Evolutionary conservation across 768 basidiomycete genomes (phyloP).

Genomic region (Daedaleopsis sinensis): DNA sequence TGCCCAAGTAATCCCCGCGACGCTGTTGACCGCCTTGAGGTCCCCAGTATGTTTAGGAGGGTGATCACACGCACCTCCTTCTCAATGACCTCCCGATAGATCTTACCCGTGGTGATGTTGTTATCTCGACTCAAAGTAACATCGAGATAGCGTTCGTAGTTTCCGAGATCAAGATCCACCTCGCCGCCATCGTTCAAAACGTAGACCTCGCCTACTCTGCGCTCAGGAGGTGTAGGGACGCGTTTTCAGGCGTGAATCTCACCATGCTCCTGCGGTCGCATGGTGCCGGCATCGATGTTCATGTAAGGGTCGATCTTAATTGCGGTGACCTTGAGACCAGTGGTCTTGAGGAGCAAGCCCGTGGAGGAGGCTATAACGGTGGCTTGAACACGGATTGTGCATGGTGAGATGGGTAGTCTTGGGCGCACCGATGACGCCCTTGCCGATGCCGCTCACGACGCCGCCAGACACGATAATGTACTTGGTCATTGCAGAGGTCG

Average conservation of each 20-base stretch:
- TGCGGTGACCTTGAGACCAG: constrained; percentile 94
- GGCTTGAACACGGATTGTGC: constrained; percentile 21
- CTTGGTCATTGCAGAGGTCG: constrained; percentile 70
- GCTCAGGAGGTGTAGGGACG: constrained; percentile 10
- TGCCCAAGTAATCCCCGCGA: constrained; percentile 89
- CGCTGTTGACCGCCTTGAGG: constrained; percentile 44
- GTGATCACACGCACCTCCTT: constrained; percentile 66
- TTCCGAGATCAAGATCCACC: constrained; percentile 96
- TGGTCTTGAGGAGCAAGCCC: constrained; percentile 91
- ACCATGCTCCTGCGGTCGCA: constrained; percentile 99
- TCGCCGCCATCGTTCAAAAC: constrained; percentile 98
- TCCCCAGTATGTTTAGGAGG: constrained; percentile 3
- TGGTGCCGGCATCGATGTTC: constrained; percentile 99
- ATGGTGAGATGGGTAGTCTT: constrained; percentile 21
- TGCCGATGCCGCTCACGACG: constrained; percentile 98
- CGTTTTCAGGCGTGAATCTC: constrained; percentile 32
- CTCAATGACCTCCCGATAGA: constrained; percentile 96
- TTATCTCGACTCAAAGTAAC: constrained; percentile 93
- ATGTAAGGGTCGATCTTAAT: constrained; percentile 99
- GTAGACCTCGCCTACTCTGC: constrained; percentile 83
- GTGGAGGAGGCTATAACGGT: constrained; percentile 84
- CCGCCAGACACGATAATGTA: constrained; percentile 97
- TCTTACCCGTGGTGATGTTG: constrained; percentile 99
- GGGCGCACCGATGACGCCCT: constrained; percentile 94
- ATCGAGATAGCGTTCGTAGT: constrained; percentile 97